phyloP scores from a whole-genome alignment of 2,329 filamentous ascomycete species.

The Fusarium mundagurra region DNA sequence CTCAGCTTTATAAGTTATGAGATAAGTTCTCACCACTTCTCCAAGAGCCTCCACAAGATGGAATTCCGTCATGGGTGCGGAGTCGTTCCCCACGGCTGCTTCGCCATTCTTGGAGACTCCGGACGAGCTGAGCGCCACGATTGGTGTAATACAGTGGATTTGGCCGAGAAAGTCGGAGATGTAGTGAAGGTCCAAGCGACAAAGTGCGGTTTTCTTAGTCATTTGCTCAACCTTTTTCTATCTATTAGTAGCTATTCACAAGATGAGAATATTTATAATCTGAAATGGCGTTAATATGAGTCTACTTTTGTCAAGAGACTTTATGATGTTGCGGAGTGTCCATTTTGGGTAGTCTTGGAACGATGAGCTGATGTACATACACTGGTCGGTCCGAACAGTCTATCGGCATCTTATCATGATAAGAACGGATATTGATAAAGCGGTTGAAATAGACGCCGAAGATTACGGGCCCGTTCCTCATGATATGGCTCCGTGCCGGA shows the following conservation, averaged over 20 bases:
- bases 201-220: constrained; percentile 20
- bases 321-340: constrained; percentile 4
- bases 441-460: background rate
- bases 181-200: constrained; percentile 36
- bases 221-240: background rate
- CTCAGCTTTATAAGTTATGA: constrained; percentile 3
- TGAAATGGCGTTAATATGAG: background rate
- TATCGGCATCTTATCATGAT: background rate
- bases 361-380: background rate
- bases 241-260: background rate
- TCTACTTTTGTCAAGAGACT: background rate
- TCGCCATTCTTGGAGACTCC: constrained; percentile 17
- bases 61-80: constrained; percentile 40
- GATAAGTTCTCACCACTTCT: background rate
- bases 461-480: background rate
- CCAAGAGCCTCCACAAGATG: constrained; percentile 19
- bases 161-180: constrained; percentile 33
- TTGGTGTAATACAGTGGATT: constrained; percentile 33
- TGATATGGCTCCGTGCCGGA: background rate
- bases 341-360: background rate
- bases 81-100: constrained; percentile 37
- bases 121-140: constrained; percentile 26
- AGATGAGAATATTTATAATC: background rate
- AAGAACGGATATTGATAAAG: background rate
- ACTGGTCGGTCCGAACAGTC: background rate